Conservation (phyloP, 768 basidiomycete species). For the Russula sp. region DNA sequence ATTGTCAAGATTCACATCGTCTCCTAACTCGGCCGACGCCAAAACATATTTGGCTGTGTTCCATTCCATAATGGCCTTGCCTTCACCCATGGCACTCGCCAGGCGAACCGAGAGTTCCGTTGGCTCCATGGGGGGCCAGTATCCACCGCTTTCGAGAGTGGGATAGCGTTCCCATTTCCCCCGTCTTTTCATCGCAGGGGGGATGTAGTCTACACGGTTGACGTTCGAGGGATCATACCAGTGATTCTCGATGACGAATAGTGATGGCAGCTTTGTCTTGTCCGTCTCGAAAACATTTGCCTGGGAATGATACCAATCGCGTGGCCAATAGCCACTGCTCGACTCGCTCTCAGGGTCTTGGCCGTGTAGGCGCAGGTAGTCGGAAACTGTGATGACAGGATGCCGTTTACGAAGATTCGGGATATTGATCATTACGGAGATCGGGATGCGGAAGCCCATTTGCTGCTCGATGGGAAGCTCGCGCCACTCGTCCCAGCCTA, state of each 20-base stretch:
- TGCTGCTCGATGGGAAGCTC: conserved; percentile 33
- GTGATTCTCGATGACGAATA: conserved; percentile 35
- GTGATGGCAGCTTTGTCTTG: conserved; percentile 24
- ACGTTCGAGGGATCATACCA: conserved; percentile 37
- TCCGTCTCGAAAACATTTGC: conserved; percentile 28
- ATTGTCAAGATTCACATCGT: conserved; percentile 23
- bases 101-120: conserved; percentile 11
- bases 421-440: conserved; percentile 39
- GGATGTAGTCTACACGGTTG: conserved; percentile 36
- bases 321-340: conserved; percentile 37
- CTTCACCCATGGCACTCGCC: neutral
- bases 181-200: conserved; percentile 31
- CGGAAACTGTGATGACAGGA: conserved; percentile 38
- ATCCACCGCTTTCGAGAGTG: conserved; percentile 18
- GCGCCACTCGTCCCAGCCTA: conserved; percentile 40
- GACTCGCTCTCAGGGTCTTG: conserved; percentile 33
- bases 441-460: conserved; percentile 35
- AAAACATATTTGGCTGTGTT: neutral
- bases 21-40: neutral
- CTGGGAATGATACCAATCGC: conserved; percentile 31
- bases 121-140: conserved; percentile 5
- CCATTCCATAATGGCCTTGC: conserved; percentile 4
- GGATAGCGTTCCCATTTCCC: conserved; percentile 30
- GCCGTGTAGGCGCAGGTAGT: conserved; percentile 39
- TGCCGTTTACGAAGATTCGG: conserved; percentile 35